Percentiles rank a stretch among this genome's conserved stretches.
These are phyloP conservation scores for Melampsora americana DNA, from an alignment of 1,284 basidiomycete species.

Conservation along the genomic window DNA sequence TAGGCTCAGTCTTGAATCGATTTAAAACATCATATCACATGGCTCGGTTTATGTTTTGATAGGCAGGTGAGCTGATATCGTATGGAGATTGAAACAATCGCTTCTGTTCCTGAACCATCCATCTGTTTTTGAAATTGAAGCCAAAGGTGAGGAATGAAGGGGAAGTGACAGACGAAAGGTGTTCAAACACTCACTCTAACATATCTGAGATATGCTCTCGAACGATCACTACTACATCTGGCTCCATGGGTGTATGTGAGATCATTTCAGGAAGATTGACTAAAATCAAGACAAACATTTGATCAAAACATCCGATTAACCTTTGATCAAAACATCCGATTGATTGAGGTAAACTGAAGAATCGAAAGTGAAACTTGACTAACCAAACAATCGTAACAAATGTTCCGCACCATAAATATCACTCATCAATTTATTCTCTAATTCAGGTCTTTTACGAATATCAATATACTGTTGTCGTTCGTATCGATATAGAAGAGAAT, in stretches of 20 bases:
- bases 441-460: conserved; percentile 71
- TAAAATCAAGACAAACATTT: conserved; percentile 45
- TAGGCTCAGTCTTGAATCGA: too few relatives aligned
- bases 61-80: conserved; percentile 66
- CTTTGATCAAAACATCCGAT: background rate
- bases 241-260: conserved; percentile 82
- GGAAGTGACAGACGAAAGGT: background rate
- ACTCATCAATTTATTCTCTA: conserved; percentile 66
- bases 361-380: conserved; percentile 50
- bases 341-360: background rate
- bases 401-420: conserved; percentile 93
- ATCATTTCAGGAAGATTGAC: conserved; percentile 70
- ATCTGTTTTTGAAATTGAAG: conserved; percentile 57
- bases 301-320: background rate
- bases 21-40: background rate
- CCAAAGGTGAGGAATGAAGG: background rate
- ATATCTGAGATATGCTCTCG: conserved; percentile 87
- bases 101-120: conserved; percentile 65
- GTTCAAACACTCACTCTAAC: conserved; percentile 63
- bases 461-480: conserved; percentile 88
- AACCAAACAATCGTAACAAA: conserved; percentile 83
- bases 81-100: conserved; percentile 71
- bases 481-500: conserved; percentile 87
- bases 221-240: conserved; percentile 75
- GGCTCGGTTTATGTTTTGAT: conserved; percentile 63